Evolutionary conservation across 768 basidiomycete species (phyloP).

Genomic region (Lactarius sanguifluus): DNA sequence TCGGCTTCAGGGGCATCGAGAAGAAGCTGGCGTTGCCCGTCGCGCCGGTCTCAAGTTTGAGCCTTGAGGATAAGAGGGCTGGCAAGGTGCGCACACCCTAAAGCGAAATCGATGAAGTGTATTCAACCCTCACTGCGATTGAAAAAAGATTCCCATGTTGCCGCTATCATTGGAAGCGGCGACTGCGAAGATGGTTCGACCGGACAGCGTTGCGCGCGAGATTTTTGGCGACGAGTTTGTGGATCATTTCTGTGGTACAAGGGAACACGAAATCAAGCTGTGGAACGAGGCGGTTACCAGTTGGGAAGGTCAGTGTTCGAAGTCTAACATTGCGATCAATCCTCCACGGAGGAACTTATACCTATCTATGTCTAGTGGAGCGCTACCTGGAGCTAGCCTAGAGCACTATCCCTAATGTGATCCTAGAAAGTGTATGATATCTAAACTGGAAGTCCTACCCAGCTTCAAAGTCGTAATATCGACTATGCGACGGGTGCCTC

Average conservation of each 20-base stretch:
- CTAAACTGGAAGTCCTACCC: background rate
- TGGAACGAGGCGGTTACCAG: constrained; percentile 91
- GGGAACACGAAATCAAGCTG: constrained; percentile 82
- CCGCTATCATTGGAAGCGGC: constrained; percentile 79
- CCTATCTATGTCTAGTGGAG: constrained; percentile 53
- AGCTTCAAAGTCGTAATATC: background rate
- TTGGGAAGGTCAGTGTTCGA: constrained; percentile 77
- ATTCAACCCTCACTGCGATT: constrained; percentile 6
- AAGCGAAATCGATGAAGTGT: background rate
- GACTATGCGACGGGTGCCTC: constrained; percentile 4
- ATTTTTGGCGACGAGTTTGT: constrained; percentile 89
- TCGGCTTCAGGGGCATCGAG: constrained; percentile 87
- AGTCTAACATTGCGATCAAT: background rate
- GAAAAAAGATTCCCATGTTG: constrained; percentile 62
- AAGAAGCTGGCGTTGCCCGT: constrained; percentile 65
- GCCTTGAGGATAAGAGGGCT: constrained; percentile 53
- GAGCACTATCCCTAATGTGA: constrained; percentile 1
- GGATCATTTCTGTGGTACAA: constrained; percentile 94
- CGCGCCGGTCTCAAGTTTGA: constrained; percentile 65
- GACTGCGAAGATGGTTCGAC: constrained; percentile 74
- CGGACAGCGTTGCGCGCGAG: constrained; percentile 80
- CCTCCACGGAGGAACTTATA: constrained; percentile 9
- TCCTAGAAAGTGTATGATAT: background rate
- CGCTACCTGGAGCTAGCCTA: constrained; percentile 83
- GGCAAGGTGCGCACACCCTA: constrained; percentile 46